Conservation (phyloP, 306 rosid genomes). For the Trichosanthes truncata region DNA sequence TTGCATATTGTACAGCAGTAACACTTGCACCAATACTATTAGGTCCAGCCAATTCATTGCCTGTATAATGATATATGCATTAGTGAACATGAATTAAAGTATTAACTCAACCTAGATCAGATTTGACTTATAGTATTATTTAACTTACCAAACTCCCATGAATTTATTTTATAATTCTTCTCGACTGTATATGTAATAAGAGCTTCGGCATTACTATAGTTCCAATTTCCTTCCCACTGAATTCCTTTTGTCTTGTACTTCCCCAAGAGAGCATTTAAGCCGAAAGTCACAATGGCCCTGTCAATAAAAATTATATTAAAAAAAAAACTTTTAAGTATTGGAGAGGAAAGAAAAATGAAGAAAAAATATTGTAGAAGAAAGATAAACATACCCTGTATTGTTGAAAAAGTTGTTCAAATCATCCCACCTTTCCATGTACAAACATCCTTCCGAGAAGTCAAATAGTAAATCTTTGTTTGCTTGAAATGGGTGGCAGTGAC, state of each 20-base stretch:
- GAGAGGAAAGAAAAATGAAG: too few species aligned
- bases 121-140: too few species aligned
- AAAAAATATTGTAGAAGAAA: too few species aligned
- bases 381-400: too few species aligned
- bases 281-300: conserved; percentile 62
- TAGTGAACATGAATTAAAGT: background rate
- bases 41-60: conserved; percentile 19
- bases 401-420: too few species aligned
- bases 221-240: conserved; percentile 73
- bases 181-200: conserved; percentile 54
- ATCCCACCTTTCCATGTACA: too few species aligned
- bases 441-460: conserved; percentile 79
- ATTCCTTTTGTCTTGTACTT: conserved; percentile 25
- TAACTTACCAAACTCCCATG: conserved; percentile 73
- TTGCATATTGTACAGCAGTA: too few species aligned
- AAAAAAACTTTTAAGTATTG: too few species aligned
- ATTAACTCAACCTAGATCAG: background rate
- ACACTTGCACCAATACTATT: too few species aligned
- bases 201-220: too few species aligned
- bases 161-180: conserved; percentile 54
- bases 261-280: conserved; percentile 77
- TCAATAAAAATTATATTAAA: too few species aligned
- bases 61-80: conserved; percentile 64
- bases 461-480: conserved; percentile 45
- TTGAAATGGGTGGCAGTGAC: conserved; percentile 60